These are phyloP conservation scores for Starmerella gropengiesseri DNA, from an alignment of 805 yeast species.

Conservation along the genomic window DNA sequence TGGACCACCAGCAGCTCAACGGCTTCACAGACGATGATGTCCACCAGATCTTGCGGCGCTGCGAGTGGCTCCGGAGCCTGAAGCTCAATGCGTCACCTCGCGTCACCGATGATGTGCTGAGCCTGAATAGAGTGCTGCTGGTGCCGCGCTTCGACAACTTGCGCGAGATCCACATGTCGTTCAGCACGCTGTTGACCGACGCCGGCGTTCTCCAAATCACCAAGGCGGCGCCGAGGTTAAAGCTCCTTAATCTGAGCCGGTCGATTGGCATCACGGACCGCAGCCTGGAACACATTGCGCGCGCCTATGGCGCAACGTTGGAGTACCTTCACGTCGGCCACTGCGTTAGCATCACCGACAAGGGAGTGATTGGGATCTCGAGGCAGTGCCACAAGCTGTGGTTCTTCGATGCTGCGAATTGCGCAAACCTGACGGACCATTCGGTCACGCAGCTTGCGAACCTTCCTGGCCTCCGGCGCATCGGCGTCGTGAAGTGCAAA, in stretches of 20 bases:
- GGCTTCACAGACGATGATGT: conserved; percentile 7
- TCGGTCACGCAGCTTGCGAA: conserved; percentile 66
- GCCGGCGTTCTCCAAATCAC: conserved; percentile 63
- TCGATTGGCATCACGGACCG: conserved; percentile 79
- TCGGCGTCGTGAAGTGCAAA: conserved; percentile 85
- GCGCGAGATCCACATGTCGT: conserved; percentile 75
- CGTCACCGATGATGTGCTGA: conserved; percentile 48
- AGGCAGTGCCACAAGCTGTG: conserved; percentile 73
- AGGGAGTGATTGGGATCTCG: conserved; percentile 66
- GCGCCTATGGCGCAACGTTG: conserved; percentile 59
- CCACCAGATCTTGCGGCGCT: background rate
- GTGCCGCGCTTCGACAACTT: conserved; percentile 51
- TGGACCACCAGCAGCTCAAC: too few relatives aligned
- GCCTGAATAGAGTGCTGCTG: conserved; percentile 51
- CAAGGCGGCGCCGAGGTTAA: conserved; percentile 65
- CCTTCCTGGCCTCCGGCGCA: conserved; percentile 71
- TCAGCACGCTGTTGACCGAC: conserved; percentile 73
- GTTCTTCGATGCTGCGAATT: conserved; percentile 91
- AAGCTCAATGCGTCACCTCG: conserved; percentile 30
- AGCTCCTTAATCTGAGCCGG: conserved; percentile 82
- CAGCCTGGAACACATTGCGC: conserved; percentile 56
- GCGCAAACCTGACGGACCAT: conserved; percentile 75
- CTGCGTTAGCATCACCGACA: conserved; percentile 81
- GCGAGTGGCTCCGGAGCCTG: conserved; percentile 13
- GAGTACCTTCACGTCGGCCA: conserved; percentile 92